Percentiles rank a stretch among this genome's conserved stretches.
Evolutionary conservation across 345 rosid species (phyloP).

Genomic region (Linum tenue): DNA sequence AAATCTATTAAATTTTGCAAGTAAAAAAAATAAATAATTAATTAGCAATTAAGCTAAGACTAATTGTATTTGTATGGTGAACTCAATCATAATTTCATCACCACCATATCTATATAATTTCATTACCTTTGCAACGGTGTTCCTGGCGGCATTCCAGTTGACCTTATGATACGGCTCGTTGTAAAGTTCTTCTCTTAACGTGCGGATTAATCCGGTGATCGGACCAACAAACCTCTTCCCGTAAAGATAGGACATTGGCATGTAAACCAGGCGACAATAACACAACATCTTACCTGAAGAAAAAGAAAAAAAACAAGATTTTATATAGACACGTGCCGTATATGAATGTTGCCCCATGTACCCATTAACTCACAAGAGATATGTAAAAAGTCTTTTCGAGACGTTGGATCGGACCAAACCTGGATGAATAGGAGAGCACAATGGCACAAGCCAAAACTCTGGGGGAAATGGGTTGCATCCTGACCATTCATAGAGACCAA

Average conservation of each 20-base stretch:
- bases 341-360: too few relatives aligned
- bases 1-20: background rate
- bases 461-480: conserved; percentile 2
- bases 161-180: conserved; percentile 38
- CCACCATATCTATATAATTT: too few relatives aligned
- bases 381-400: background rate
- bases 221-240: conserved; percentile 58
- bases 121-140: conserved; percentile 27
- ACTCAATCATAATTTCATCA: too few relatives aligned
- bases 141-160: conserved; percentile 46
- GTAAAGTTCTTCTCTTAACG: conserved; percentile 47
- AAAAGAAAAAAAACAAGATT: too few relatives aligned
- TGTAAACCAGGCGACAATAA: conserved; percentile 47
- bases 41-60: conserved; percentile 11
- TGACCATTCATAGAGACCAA: conserved; percentile 3
- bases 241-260: conserved; percentile 63
- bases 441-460: background rate
- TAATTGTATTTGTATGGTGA: too few relatives aligned
- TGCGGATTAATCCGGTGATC: conserved; percentile 31
- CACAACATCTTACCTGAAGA: conserved; percentile 43
- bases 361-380: too few relatives aligned
- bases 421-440: background rate
- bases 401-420: background rate
- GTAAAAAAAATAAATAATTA: background rate
- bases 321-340: too few relatives aligned